These are phyloP conservation scores for Hypomontagnella submonticulosa DNA, from an alignment of 495 filamentous ascomycete genomes.

Conservation along the genomic window DNA sequence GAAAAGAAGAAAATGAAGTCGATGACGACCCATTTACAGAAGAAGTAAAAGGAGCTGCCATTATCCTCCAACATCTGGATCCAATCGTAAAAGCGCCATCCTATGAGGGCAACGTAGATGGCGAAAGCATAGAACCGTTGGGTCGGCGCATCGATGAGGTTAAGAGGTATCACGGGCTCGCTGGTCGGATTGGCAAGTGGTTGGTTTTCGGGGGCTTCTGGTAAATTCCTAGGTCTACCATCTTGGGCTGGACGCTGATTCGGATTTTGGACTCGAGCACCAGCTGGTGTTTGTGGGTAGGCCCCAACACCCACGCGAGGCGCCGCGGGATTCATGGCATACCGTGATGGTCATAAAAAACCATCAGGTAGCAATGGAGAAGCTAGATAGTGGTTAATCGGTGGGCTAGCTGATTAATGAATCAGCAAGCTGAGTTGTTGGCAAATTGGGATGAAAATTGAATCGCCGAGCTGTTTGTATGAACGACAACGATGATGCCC, in stretches of 20 bases:
- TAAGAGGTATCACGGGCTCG: slow-evolving; percentile 76
- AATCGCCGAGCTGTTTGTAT: background rate
- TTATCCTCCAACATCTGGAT: slow-evolving; percentile 77
- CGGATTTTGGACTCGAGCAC: slow-evolving; percentile 34
- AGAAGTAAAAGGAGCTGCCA: slow-evolving; percentile 82
- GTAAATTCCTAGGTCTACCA: slow-evolving; percentile 40
- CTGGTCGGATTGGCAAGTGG: slow-evolving; percentile 42
- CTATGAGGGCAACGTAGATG: slow-evolving; percentile 75
- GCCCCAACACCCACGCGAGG: slow-evolving; percentile 53
- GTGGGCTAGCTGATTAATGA: slow-evolving; percentile 1
- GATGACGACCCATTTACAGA: slow-evolving; percentile 90
- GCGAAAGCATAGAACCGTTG: slow-evolving; percentile 88
- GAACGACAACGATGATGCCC: background rate
- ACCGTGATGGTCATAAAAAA: slow-evolving; percentile 48
- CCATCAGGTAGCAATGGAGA: slow-evolving; percentile 21
- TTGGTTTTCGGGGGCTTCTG: slow-evolving; percentile 51
- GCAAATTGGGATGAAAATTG: background rate
- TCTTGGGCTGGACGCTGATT: slow-evolving; percentile 34
- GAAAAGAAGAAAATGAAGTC: slow-evolving; percentile 87
- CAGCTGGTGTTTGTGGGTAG: slow-evolving; percentile 55
- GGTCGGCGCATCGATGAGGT: slow-evolving; percentile 83
- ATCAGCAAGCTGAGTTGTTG: background rate
- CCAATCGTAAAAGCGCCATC: slow-evolving; percentile 89
- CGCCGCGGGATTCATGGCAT: slow-evolving; percentile 59
- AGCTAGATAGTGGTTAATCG: background rate